Conservation (phyloP, 345 rosid species). For the Mallotus nudiflorus region DNA sequence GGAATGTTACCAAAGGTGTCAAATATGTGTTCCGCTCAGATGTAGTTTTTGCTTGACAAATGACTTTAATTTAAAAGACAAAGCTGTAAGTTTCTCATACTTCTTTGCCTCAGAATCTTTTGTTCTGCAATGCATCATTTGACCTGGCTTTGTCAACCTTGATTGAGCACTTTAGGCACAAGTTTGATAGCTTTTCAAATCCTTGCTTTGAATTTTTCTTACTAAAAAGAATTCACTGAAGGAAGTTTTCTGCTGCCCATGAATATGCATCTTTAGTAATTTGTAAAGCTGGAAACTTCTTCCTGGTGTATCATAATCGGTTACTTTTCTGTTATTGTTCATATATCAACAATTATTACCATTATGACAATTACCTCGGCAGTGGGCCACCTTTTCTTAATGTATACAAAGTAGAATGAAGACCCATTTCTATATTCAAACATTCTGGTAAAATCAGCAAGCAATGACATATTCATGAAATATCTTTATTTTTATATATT, state of each 20-base stretch:
- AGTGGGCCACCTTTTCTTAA: background rate
- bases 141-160: background rate
- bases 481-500: background rate
- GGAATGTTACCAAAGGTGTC: slow-evolving; percentile 67
- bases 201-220: background rate
- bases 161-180: slow-evolving; percentile 6
- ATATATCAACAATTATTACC: background rate
- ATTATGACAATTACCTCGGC: background rate
- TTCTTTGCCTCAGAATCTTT: background rate
- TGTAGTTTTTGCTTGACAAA: slow-evolving; percentile 77
- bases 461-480: background rate
- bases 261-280: background rate
- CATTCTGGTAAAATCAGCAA: background rate
- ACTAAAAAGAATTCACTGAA: background rate
- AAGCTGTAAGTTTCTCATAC: slow-evolving; percentile 15
- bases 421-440: background rate
- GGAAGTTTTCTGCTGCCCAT: background rate
- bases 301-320: background rate
- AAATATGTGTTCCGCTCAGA: slow-evolving; percentile 92
- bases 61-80: slow-evolving; percentile 1
- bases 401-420: background rate
- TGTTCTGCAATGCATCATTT: slow-evolving; percentile 1
- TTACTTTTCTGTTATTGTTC: background rate
- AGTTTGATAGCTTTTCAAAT: background rate
- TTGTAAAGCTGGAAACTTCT: background rate